phyloP scores from a whole-genome alignment of 2,329 filamentous ascomycete species.

The Lecanicillium sp. region DNA sequence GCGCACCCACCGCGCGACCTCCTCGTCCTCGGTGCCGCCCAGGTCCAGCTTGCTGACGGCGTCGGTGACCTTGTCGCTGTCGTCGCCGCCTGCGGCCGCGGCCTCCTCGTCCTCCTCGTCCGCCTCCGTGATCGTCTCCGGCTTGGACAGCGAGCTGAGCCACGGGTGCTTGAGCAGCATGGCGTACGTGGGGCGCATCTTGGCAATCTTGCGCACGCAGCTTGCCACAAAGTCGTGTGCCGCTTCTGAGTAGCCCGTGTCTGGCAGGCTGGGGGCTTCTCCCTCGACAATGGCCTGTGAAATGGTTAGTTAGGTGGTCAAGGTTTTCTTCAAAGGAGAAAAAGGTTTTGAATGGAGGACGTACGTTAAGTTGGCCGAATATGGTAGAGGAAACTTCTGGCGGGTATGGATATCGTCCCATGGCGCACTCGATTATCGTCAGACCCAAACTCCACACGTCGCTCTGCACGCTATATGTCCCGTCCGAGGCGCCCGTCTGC shows the following conservation, averaged over 20 bases:
- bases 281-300: constrained; percentile 90
- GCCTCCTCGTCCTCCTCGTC: constrained; percentile 53
- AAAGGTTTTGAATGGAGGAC: constrained; percentile 27
- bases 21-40: constrained; percentile 53
- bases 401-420: constrained; percentile 91
- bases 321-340: neutral
- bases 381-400: constrained; percentile 98
- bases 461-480: constrained; percentile 94
- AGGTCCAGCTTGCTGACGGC: constrained; percentile 37
- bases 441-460: constrained; percentile 96
- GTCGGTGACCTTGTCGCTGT: constrained; percentile 25
- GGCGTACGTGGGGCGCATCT: constrained; percentile 86
- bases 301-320: constrained; percentile 8
- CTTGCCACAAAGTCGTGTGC: constrained; percentile 82
- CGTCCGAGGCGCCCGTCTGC: constrained; percentile 59
- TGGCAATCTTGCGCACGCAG: constrained; percentile 88
- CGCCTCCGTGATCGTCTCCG: constrained; percentile 65
- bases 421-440: constrained; percentile 91
- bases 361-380: constrained; percentile 91
- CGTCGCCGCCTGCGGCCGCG: constrained; percentile 15
- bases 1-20: constrained; percentile 81
- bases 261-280: constrained; percentile 82
- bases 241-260: constrained; percentile 66
- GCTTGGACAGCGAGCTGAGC: constrained; percentile 69
- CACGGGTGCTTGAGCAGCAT: constrained; percentile 86